Evolutionary conservation across 345 rosid species (phyloP).

Genomic region (Citrus unshiu): DNA sequence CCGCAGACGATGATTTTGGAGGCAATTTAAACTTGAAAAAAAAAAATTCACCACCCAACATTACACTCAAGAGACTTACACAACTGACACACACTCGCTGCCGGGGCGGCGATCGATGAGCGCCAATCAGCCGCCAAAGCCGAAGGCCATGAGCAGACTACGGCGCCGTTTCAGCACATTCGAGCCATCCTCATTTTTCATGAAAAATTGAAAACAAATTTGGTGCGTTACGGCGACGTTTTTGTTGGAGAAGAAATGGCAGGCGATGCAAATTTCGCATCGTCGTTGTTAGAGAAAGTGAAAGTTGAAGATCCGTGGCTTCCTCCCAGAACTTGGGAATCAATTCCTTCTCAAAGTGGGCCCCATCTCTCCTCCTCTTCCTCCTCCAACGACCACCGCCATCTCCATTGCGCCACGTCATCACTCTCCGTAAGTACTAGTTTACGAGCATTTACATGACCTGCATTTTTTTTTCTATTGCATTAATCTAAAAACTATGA

Average conservation of each 20-base stretch:
- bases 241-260: slow-evolving; percentile 33
- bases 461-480: not conserved
- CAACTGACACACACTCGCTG: no score
- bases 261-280: slow-evolving; percentile 46
- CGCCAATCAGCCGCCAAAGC: no score
- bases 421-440: slow-evolving; percentile 56
- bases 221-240: not conserved
- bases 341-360: slow-evolving; percentile 54
- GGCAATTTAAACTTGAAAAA: no score
- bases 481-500: no score
- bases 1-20: no score
- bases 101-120: no score
- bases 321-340: slow-evolving; percentile 82
- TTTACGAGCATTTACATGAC: not conserved
- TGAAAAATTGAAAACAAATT: not conserved
- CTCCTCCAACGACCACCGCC: not conserved
- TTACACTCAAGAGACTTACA: no score
- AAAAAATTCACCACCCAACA: no score
- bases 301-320: slow-evolving; percentile 79
- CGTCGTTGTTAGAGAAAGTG: slow-evolving; percentile 59
- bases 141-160: no score
- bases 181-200: no score
- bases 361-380: slow-evolving; percentile 21
- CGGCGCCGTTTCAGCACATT: no score
- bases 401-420: slow-evolving; percentile 24